Percentiles rank a stretch among this genome's conserved stretches.
Evolutionary conservation across 352 stramenopile genomes (phyloP).

Genomic region (Phytophthora idaei): DNA sequence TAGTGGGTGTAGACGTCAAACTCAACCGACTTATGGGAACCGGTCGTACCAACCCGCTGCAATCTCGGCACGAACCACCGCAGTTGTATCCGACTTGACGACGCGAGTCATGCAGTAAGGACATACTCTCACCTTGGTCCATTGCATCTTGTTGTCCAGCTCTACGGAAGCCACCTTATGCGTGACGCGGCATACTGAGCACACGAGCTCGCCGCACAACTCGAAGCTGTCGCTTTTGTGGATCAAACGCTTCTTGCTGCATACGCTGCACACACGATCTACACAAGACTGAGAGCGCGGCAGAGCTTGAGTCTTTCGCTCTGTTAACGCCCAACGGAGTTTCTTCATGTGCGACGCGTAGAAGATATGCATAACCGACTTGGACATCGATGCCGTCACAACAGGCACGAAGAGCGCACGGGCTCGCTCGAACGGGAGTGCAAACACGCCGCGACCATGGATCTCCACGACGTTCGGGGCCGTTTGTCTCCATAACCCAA

Average conservation of each 20-base stretch:
- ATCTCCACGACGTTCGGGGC: slow-evolving; percentile 26
- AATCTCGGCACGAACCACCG: slow-evolving; percentile 34
- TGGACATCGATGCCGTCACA: slow-evolving; percentile 30
- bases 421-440: slow-evolving; percentile 26
- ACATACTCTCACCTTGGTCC: slow-evolving; percentile 29
- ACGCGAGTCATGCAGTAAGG: slow-evolving; percentile 37
- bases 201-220: slow-evolving; percentile 38
- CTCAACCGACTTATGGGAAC: slow-evolving; percentile 1
- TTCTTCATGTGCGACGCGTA: slow-evolving; percentile 30
- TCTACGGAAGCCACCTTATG: slow-evolving; percentile 39
- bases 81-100: slow-evolving; percentile 26
- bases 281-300: slow-evolving; percentile 7
- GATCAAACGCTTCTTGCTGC: slow-evolving; percentile 26
- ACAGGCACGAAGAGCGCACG: slow-evolving; percentile 25
- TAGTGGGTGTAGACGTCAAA: too few species aligned
- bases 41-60: slow-evolving; percentile 31
- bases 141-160: slow-evolving; percentile 39
- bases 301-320: slow-evolving; percentile 16
- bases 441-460: slow-evolving; percentile 25
- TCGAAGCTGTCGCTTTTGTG: slow-evolving; percentile 28
- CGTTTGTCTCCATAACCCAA: slow-evolving; percentile 32
- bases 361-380: slow-evolving; percentile 34
- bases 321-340: slow-evolving; percentile 22
- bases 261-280: slow-evolving; percentile 19
- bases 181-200: slow-evolving; percentile 35